Conservation (phyloP, 2,329 filamentous ascomycete genomes). For the Chalaropsis thielavioides region DNA sequence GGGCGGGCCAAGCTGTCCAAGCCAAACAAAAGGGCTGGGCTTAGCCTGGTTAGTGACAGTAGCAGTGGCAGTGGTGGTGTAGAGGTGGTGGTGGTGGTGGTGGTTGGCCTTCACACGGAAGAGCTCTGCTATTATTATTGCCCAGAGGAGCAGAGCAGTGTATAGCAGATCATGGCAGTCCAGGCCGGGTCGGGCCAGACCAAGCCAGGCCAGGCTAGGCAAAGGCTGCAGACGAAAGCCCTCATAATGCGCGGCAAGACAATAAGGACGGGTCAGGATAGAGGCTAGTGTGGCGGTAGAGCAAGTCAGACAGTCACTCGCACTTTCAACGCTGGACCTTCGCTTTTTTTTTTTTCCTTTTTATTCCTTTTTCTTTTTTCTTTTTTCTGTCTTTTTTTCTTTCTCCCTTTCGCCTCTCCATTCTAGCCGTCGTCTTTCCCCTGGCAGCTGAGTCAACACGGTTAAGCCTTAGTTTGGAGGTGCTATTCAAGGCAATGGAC, state of each 20-base stretch:
- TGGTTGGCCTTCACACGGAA: not conserved
- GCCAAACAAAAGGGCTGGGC: not conserved
- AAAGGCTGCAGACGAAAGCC: not conserved
- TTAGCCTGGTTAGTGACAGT: not conserved
- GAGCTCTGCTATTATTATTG: no score
- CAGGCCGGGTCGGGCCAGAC: not conserved
- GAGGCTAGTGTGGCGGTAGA: not conserved
- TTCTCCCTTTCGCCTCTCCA: not conserved
- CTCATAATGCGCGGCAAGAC: not conserved
- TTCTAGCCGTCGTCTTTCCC: not conserved
- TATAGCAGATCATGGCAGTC: no score
- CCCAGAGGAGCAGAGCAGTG: not conserved
- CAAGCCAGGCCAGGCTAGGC: not conserved
- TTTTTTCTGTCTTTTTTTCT: not conserved
- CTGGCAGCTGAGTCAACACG: constrained; percentile 2
- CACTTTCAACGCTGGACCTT: not conserved
- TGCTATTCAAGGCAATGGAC: no score
- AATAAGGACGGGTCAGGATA: not conserved
- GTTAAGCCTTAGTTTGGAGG: no score
- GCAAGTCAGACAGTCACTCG: not conserved
- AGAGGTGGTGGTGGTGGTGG: not conserved
- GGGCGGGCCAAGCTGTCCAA: not conserved
- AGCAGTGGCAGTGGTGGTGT: not conserved
- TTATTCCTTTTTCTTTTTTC: not conserved
- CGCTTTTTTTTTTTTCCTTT: not conserved